These are phyloP conservation scores for Marasmius fiardii DNA, from an alignment of 1,284 basidiomycete genomes.

Conservation along the genomic window DNA sequence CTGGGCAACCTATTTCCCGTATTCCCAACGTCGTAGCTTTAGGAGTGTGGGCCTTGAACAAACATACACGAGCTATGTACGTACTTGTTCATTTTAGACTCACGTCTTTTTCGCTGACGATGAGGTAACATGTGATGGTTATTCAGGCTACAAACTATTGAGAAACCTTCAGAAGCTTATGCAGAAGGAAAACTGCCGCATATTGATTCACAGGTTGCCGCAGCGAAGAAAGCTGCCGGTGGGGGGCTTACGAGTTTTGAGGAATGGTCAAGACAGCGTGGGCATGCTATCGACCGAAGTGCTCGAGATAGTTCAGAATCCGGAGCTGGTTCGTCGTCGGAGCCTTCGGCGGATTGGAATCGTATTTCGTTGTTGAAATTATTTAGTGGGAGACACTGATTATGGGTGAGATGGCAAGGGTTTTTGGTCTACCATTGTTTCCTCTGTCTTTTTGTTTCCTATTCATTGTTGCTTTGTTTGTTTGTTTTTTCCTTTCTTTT, in stretches of 20 bases:
- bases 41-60: neutral
- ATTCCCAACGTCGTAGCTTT: neutral
- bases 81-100: neutral
- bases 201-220: neutral
- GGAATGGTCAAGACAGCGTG: neutral
- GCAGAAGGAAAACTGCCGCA: neutral
- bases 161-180: neutral
- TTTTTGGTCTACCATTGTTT: neutral
- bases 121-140: neutral
- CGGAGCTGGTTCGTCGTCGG: neutral
- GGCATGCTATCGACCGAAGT: neutral
- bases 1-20: neutral
- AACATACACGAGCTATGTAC: neutral
- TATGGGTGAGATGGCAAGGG: neutral
- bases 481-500: neutral
- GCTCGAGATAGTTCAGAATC: too few relatives aligned
- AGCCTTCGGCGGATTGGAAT: neutral
- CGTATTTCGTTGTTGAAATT: neutral
- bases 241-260: neutral
- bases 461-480: neutral
- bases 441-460: neutral
- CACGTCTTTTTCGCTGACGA: neutral
- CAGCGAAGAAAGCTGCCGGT: neutral
- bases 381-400: neutral
- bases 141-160: neutral